Evolutionary conservation across 352 stramenopile species (phyloP), one percentile per base, ranked within the genome.

Genomic region (Globisporangium barbulae): DNA sequence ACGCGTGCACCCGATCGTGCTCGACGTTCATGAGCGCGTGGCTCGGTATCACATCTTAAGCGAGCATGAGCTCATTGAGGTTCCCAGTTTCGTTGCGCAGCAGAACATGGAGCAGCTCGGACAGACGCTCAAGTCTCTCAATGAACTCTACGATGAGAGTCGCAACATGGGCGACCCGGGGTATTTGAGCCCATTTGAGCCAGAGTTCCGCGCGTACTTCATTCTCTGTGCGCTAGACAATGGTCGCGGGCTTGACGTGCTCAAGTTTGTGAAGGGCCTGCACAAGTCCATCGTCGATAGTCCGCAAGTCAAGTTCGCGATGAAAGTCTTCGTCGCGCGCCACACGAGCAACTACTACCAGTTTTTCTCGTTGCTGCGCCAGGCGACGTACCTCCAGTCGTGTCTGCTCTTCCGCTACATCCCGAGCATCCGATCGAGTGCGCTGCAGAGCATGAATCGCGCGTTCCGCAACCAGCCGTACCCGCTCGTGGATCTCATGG

Each of bases 21-120:
- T 98, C 21, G 86, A 97, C 45, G 94, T 97, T 45, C 93, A 98
- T 59, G 96, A 99, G 71, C 87, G 96, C 33, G 98, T 98, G 61
- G 94, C 93, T 47, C 84, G 96, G 21, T 99, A 98, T 76, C 94
- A 98, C 72, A 90, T 97, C 39, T 84, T 98, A 53, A 97, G 92
- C 63, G 94, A 98, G 59, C 94, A 98, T 65, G 93, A 98, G 66
- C 72, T 99, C 6, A 88, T 88, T 47, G 86, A 96, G 63, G 78
- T 85, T 3, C 72, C 71, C 13, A 93, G 78, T 35, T 96, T 96
- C 55, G 84, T 94, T 15, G 86, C 83, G 2, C 88, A 96, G 61
- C 88, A 96, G 68, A 96, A 96, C 61, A 93, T 96, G 82, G 88
- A 96, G 61, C 88, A 96, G 53, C 78, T 96, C 5, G 88, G 88